Evolutionary conservation across 2,329 filamentous ascomycete genomes (phyloP), one percentile per base, ranked within the genome.

Genomic region (Beauveria australis): DNA sequence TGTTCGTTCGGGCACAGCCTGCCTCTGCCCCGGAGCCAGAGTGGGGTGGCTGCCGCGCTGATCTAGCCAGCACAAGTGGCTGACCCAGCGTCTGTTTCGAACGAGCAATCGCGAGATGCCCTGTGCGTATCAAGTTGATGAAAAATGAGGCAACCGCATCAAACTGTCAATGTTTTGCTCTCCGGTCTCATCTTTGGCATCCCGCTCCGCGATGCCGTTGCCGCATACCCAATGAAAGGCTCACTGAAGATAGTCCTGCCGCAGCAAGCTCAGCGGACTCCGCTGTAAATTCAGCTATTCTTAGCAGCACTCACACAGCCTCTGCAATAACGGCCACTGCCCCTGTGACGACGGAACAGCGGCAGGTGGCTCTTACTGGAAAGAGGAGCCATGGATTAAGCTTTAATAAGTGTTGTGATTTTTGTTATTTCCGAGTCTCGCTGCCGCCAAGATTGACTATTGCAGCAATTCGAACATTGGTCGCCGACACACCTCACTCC

Each of bases 231-330:
- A 19, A 19, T 46, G 40, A 54, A 19, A 7, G 16, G 43, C 30
- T 48, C 43, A 26, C 12, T 56, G 53, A 47, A 12, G 28, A 30
- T 8, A 9, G 28, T 9, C 8, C 28, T 30, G 28, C 28, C 2
- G 28, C 28, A 30, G 28, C 28, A 30, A 28, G 28, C 28, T 30
- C 28, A 54, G 48, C 9, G 2, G 26, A 37, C 53, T 33, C 53
- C 53, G 56, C 56, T 37, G 33, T 37, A 37, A 37, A 37, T 12
- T 24, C 26, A 28, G 46, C 56, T 59, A 59, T 59, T 52, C 47
- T 59, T 59, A 59, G 56, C 47, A 58, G 44, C 54, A 48, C 40
- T 24, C n/a, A 22, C 43, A 58, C 47, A 40, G 43, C 54, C 8
- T 12, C n/a, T 46, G 10, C 3, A 24, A 16, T 53, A 33, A 26